Percentiles rank a stretch among this genome's conserved stretches.
Evolutionary conservation across 2,329 filamentous ascomycete genomes (phyloP).

Genomic region (Thielaviopsis ethacetica): DNA sequence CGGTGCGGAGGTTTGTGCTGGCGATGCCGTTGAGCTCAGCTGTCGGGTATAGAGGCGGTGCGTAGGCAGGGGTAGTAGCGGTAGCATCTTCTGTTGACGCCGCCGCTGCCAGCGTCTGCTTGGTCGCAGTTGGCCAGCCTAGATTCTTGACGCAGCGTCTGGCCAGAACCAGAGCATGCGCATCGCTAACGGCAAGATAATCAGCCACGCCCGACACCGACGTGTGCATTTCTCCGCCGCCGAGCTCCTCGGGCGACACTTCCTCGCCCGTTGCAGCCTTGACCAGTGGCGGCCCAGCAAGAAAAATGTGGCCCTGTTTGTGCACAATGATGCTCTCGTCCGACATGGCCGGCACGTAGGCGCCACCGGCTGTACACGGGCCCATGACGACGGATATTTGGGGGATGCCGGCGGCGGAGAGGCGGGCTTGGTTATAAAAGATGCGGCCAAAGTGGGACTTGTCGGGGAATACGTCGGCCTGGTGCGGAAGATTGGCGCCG

Average conservation of each 20-base stretch:
- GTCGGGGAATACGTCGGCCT: constrained; percentile 92
- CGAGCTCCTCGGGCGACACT: constrained; percentile 78
- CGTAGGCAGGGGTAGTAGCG: constrained; percentile 11
- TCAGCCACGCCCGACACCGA: constrained; percentile 87
- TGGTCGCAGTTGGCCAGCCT: constrained; percentile 54
- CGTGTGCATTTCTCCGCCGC: constrained; percentile 77
- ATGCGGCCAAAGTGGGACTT: constrained; percentile 90
- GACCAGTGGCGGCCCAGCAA: constrained; percentile 84
- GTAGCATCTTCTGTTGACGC: constrained; percentile 17
- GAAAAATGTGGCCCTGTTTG: constrained; percentile 92
- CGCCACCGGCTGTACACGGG: constrained; percentile 86
- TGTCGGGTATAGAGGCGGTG: constrained; percentile 53
- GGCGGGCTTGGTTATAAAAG: constrained; percentile 94
- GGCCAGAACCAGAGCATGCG: constrained; percentile 75
- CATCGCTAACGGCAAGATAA: constrained; percentile 86
- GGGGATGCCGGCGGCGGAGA: constrained; percentile 77
- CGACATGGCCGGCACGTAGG: constrained; percentile 93
- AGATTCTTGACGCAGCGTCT: constrained; percentile 73
- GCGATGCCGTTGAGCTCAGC: constrained; percentile 77
- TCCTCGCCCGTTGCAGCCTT: constrained; percentile 92
- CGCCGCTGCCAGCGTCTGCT: constrained; percentile 16
- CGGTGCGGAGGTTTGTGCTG: constrained; percentile 73
- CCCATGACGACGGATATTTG: constrained; percentile 96
- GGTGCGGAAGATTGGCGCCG: constrained; percentile 85
- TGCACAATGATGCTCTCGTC: constrained; percentile 95